Conservation (phyloP, 768 basidiomycete genomes). For the Candolleomyces aberdarensis region DNA sequence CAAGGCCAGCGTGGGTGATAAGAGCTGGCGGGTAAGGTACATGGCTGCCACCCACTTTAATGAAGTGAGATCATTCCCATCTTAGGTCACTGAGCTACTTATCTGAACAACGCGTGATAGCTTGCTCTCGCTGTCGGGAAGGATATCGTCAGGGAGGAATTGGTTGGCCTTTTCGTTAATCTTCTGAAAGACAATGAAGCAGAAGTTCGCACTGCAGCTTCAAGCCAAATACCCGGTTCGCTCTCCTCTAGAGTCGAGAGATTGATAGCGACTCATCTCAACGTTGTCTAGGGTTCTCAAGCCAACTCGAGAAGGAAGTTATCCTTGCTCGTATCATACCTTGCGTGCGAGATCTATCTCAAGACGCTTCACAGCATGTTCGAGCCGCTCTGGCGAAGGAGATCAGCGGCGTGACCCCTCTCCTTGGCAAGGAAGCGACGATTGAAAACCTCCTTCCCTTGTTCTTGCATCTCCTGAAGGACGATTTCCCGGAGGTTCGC, state of each 20-base stretch:
- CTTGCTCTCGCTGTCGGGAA: conserved; percentile 88
- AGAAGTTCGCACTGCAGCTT: conserved; percentile 94
- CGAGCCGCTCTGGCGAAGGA: conserved; percentile 94
- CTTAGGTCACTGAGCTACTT: neutral
- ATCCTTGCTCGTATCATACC: conserved; percentile 92
- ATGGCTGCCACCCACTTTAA: conserved; percentile 99
- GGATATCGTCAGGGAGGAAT: conserved; percentile 89
- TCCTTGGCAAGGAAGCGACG: conserved; percentile 90
- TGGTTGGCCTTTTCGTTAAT: conserved; percentile 90
- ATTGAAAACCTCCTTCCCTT: conserved; percentile 95
- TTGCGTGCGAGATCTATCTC: conserved; percentile 90
- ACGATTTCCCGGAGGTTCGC: conserved; percentile 97
- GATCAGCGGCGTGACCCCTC: conserved; percentile 92
- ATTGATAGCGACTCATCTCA: conserved; percentile 1
- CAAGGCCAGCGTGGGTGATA: conserved; percentile 84
- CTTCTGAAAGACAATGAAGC: conserved; percentile 98
- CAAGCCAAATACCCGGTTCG: conserved; percentile 94
- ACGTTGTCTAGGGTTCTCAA: conserved; percentile 74
- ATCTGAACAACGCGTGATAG: conserved; percentile 32
- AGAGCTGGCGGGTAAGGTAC: conserved; percentile 98
- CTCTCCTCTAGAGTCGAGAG: conserved; percentile 9
- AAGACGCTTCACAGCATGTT: conserved; percentile 95
- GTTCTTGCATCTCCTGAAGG: conserved; percentile 94
- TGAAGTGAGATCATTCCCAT: conserved; percentile 49
- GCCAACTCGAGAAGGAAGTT: conserved; percentile 88